Percentiles rank a stretch among this genome's conserved stretches.
These are phyloP conservation scores for Chalciporus piperatus DNA, from an alignment of 768 basidiomycete genomes.

Conservation along the genomic window DNA sequence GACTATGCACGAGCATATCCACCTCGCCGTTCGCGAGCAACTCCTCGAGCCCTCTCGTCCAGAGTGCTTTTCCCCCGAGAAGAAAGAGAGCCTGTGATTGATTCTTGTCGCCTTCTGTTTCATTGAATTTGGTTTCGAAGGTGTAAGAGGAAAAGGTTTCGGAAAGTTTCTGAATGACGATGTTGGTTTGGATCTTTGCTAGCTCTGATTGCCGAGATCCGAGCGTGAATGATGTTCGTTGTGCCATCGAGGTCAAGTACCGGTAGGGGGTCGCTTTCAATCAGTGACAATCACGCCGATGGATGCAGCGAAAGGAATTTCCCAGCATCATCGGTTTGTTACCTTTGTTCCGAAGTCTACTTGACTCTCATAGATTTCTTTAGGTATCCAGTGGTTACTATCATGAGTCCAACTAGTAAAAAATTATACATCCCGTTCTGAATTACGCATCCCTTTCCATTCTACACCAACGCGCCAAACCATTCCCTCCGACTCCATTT, in stretches of 20 bases:
- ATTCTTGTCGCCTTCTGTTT: constrained; percentile 83
- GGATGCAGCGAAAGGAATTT: too few relatives aligned
- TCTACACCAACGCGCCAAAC: too few relatives aligned
- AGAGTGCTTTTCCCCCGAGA: constrained; percentile 86
- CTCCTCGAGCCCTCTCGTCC: constrained; percentile 97
- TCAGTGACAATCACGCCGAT: too few relatives aligned
- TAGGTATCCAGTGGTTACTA: too few relatives aligned
- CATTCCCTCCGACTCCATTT: too few relatives aligned
- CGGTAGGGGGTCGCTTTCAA: too few relatives aligned
- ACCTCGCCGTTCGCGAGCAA: constrained; percentile 67
- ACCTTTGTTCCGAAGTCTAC: too few relatives aligned
- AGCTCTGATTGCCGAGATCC: constrained; percentile 88
- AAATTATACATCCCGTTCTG: neutral
- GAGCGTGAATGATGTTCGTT: constrained; percentile 56
- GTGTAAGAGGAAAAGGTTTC: constrained; percentile 47
- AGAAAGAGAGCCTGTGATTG: constrained; percentile 87
- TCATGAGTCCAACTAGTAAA: too few relatives aligned
- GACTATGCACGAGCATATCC: constrained; percentile 89
- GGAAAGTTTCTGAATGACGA: constrained; percentile 65
- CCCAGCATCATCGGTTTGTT: too few relatives aligned
- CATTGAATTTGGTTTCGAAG: constrained; percentile 60
- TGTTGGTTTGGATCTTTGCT: constrained; percentile 86
- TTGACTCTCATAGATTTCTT: too few relatives aligned
- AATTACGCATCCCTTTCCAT: neutral
- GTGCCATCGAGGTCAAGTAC: constrained; percentile 9